phyloP scores from a whole-genome alignment of 768 basidiomycete genomes.

The Russula sp. region DNA sequence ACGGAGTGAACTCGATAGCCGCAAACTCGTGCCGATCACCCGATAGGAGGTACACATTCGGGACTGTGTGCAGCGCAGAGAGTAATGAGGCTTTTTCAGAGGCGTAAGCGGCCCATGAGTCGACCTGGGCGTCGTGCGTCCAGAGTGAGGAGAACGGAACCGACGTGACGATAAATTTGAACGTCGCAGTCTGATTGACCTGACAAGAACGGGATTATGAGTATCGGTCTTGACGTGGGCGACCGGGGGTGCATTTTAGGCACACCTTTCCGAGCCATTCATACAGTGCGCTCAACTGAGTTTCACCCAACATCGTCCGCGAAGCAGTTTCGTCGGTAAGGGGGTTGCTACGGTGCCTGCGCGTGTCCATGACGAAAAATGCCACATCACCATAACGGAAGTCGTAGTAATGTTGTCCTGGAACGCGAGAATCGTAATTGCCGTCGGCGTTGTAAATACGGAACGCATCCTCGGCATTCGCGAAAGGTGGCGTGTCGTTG shows the following conservation, averaged over 20 bases:
- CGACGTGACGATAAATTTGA: slow-evolving; percentile 74
- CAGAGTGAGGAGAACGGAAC: slow-evolving; percentile 76
- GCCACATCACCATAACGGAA: slow-evolving; percentile 66
- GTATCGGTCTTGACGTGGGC: neutral
- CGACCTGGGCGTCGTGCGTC: slow-evolving; percentile 57
- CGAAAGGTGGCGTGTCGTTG: slow-evolving; percentile 54
- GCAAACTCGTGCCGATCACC: slow-evolving; percentile 83
- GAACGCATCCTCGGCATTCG: slow-evolving; percentile 60
- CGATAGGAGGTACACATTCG: slow-evolving; percentile 66
- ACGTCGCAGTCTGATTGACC: slow-evolving; percentile 68
- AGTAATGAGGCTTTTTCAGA: slow-evolving; percentile 59
- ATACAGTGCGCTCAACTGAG: slow-evolving; percentile 57
- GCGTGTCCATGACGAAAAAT: slow-evolving; percentile 77
- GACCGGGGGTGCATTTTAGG: neutral
- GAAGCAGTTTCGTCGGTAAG: slow-evolving; percentile 41
- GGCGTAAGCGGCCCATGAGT: slow-evolving; percentile 68
- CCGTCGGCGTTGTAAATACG: slow-evolving; percentile 58
- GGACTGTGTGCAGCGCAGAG: slow-evolving; percentile 56
- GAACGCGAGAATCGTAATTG: slow-evolving; percentile 53
- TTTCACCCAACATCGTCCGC: slow-evolving; percentile 66
- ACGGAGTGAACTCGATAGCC: slow-evolving; percentile 55
- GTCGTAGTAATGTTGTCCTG: slow-evolving; percentile 53
- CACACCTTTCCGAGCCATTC: slow-evolving; percentile 59
- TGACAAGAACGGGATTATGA: slow-evolving; percentile 30
- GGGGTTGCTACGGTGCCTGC: slow-evolving; percentile 52